These are phyloP conservation scores for Cyclotella kingstonii DNA, from an alignment of 108 stramenopile species.

Conservation along the genomic window DNA sequence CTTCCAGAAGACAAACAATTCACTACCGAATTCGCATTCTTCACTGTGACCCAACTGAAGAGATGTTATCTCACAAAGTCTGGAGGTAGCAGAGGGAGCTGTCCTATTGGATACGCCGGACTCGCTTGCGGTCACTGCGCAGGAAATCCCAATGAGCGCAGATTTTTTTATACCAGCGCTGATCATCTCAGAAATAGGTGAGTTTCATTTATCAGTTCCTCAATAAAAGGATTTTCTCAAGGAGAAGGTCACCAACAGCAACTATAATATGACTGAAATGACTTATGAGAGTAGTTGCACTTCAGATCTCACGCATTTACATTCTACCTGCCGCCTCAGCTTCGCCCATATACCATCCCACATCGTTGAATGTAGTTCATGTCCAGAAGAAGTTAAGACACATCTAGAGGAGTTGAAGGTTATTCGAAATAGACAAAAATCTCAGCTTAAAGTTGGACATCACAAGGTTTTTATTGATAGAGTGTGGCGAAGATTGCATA, in stretches of 20 bases:
- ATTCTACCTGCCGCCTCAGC: no score
- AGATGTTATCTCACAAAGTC: constrained; percentile 48
- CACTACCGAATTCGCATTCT: constrained; percentile 51
- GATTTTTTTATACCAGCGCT: constrained; percentile 54
- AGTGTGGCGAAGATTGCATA: constrained; percentile 38
- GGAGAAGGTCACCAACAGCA: no score
- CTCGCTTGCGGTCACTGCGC: constrained; percentile 46
- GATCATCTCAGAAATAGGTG: constrained; percentile 54
- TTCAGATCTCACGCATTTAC: no score
- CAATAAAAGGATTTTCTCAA: no score
- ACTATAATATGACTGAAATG: no score
- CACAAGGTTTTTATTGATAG: constrained; percentile 55
- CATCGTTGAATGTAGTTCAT: constrained; percentile 26
- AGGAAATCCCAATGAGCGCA: constrained; percentile 23
- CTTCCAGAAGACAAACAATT: constrained; percentile 40
- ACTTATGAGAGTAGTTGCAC: no score
- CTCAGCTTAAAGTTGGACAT: constrained; percentile 41
- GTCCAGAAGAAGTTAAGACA: constrained; percentile 40
- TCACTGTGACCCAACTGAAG: constrained; percentile 38
- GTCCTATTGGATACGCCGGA: constrained; percentile 49
- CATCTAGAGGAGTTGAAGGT: constrained; percentile 37
- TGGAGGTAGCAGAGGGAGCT: constrained; percentile 45
- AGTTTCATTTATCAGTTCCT: no score
- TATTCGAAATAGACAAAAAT: constrained; percentile 46
- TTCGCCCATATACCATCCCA: constrained; percentile 54